Evolutionary conservation across 768 basidiomycete species (phyloP), one percentile per base, ranked within the genome.

Genomic region (Russula vinacea): DNA sequence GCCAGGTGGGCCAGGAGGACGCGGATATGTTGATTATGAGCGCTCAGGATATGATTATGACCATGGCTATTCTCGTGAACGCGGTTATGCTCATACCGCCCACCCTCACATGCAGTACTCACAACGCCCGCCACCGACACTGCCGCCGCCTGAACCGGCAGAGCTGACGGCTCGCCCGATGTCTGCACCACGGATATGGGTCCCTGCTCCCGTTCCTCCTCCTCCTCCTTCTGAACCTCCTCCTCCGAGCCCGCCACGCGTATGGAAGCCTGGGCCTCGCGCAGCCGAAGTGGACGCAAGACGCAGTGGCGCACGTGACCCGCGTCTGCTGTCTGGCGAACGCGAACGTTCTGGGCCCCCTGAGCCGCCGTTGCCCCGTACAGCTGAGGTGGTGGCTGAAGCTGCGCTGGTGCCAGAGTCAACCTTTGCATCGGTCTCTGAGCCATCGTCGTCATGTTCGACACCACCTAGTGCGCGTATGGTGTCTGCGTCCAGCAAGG

Each of bases 201-300:
- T 8, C 42, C 29, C 26, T 45, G 44, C 44, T 16, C 44, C 44
- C 19, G 19, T 24, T 49, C 47, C 17, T 13, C 14, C 47, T 5
- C 3, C 19, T 44, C 42, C 16, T 44, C 39, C 29, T 29, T 29
- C 29, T 29, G n/a, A n/a, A n/a, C n/a, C n/a, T 29, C 2, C 39
- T 22, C 17, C 44, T 6, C 62, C 22, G 7, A 49, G 37, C 10
- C 58, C 64, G 19, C 64, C 64, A 19, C 64, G 64, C 32, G 24
- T 60, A 35, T 65, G 64, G 64, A 32, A 56, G n/a, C 58, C 54
- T 3, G 64, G 64, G 14, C 64, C 64, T 55, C 58, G 47, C 24
- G 64, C 56, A 26, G 52, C 62, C 2, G 51, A 19, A 22, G 32
- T 29, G 8, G 54, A 37, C 6, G 16, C 56, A 16, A 39, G n/a